phyloP scores from a whole-genome alignment of 2,329 filamentous ascomycete species.

The Camillea tinctor region DNA sequence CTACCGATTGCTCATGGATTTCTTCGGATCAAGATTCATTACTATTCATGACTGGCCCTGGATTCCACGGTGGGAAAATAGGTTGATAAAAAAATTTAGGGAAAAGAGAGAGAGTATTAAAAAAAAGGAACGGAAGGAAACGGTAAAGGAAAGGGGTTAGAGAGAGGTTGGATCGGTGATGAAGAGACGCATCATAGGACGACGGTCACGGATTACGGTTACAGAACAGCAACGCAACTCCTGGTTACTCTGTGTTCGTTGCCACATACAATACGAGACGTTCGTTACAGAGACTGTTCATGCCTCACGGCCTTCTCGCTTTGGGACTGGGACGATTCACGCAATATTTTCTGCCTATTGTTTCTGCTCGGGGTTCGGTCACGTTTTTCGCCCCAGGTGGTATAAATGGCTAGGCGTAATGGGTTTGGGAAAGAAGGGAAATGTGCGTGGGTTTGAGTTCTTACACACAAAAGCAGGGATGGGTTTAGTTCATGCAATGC shows the following conservation, averaged over 20 bases:
- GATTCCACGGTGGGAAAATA: background rate
- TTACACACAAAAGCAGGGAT: background rate
- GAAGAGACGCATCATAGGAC: constrained; percentile 9
- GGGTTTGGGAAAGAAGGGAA: background rate
- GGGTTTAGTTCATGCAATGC: background rate
- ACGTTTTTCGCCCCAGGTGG: background rate
- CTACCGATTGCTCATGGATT: background rate
- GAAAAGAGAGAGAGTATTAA: constrained; percentile 19
- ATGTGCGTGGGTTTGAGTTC: background rate
- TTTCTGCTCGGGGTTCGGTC: background rate
- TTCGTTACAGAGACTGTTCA: constrained; percentile 7
- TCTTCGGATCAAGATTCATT: constrained; percentile 4
- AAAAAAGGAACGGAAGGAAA: constrained; percentile 12
- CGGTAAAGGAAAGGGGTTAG: constrained; percentile 7
- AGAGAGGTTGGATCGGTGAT: constrained; percentile 1
- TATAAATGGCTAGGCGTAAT: background rate
- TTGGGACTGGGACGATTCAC: constrained; percentile 5
- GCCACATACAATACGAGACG: constrained; percentile 13
- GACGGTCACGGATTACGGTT: background rate
- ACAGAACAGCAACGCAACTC: background rate
- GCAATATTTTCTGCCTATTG: constrained; percentile 1
- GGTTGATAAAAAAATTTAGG: constrained; percentile 7
- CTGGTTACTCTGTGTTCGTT: background rate
- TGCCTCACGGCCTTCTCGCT: constrained; percentile 16
- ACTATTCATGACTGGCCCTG: constrained; percentile 2